phyloP scores from a whole-genome alignment of 306 rosid species.

The Ormosia semicastrata region DNA sequence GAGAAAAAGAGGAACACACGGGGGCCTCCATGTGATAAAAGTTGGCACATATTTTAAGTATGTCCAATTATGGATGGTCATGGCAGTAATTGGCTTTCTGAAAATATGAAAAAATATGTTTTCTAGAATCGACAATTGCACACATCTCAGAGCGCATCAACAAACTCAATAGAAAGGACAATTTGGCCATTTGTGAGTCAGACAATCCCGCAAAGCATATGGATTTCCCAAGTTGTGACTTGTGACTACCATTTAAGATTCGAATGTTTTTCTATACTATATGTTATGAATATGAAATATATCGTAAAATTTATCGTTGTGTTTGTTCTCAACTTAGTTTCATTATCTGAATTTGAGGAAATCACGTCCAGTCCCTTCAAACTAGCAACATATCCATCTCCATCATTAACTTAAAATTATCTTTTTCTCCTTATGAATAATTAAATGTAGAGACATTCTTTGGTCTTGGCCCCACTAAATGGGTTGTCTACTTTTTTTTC shows the following conservation, averaged over 20 bases:
- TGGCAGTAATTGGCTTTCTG: neutral
- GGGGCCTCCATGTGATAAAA: constrained; percentile 27
- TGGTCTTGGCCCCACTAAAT: too few species aligned
- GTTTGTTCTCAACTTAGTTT: too few species aligned
- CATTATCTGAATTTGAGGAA: too few species aligned
- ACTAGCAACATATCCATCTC: too few species aligned
- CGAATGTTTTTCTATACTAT: too few species aligned
- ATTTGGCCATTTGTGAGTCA: neutral
- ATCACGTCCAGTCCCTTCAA: too few species aligned
- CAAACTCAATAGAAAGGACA: neutral
- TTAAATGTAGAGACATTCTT: too few species aligned
- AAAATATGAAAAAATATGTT: constrained; percentile 14
- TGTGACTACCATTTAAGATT: neutral
- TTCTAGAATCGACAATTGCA: neutral
- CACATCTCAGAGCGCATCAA: neutral
- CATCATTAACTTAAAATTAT: too few species aligned
- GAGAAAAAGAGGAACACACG: constrained; percentile 24
- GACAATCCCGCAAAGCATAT: neutral
- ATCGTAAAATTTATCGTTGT: too few species aligned
- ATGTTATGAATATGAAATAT: too few species aligned
- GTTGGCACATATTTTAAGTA: constrained; percentile 26
- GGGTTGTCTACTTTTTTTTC: too few species aligned
- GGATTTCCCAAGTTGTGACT: neutral
- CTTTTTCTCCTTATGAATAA: too few species aligned
- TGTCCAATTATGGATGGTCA: neutral